Percentiles rank a stretch among this genome's conserved stretches.
Conservation (phyloP, 805 yeast species). For the Kodamaea kakaduensis region DNA sequence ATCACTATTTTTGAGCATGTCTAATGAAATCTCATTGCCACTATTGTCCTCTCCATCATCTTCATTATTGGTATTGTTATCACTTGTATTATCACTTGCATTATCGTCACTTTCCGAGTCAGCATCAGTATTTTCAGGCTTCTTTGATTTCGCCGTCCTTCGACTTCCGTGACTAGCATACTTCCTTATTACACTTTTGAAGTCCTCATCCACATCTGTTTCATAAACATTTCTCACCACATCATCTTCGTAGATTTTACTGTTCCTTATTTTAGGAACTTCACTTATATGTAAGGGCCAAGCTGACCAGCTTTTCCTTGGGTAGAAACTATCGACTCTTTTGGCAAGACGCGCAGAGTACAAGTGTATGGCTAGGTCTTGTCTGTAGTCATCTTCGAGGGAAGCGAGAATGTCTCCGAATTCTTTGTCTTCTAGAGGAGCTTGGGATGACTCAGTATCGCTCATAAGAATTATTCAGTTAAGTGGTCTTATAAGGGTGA, state of each 20-base stretch:
- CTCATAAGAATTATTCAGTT: no score
- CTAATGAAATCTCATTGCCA: no score
- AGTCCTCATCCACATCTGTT: conserved; percentile 12
- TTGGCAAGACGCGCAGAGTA: conserved; percentile 52
- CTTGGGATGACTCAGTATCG: no score
- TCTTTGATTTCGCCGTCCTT: conserved; percentile 10
- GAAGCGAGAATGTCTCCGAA: conserved; percentile 21
- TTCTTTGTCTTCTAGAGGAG: no score
- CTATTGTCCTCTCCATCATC: conserved; percentile 9
- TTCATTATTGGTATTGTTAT: conserved; percentile 7
- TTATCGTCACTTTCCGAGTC: conserved; percentile 7
- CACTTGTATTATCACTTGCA: conserved; percentile 5
- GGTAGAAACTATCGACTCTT: conserved; percentile 33
- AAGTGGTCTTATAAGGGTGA: no score
- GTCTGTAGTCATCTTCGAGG: conserved; percentile 47
- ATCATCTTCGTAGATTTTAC: conserved; percentile 21
- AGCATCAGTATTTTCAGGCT: conserved; percentile 5
- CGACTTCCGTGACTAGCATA: not conserved
- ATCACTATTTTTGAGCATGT: no score
- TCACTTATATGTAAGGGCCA: conserved; percentile 52
- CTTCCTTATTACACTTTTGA: not conserved
- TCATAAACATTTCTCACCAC: conserved; percentile 9
- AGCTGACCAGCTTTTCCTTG: conserved; percentile 42
- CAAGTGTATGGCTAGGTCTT: conserved; percentile 61
- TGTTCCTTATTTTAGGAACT: conserved; percentile 36